Conservation (phyloP, 441 rosid species). For the California macrophylla region DNA sequence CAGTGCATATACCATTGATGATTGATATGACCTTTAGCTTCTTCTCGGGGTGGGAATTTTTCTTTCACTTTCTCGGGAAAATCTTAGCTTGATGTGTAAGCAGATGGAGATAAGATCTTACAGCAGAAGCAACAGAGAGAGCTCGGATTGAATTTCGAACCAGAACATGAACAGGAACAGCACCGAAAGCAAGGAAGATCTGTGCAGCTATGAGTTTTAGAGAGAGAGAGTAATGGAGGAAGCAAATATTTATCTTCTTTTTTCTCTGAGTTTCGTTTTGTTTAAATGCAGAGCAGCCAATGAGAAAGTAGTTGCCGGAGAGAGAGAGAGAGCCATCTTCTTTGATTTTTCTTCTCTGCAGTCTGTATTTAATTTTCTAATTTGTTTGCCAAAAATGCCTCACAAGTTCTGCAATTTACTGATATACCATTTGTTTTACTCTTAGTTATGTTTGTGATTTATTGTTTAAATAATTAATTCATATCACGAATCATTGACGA, state of each 20-base stretch:
- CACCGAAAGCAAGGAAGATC: slow-evolving; percentile 43
- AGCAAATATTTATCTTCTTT: not conserved
- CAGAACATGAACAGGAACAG: not conserved
- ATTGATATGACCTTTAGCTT: slow-evolving; percentile 8
- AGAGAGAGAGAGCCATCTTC: not conserved
- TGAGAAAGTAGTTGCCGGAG: not conserved
- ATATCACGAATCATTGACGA: too few species aligned
- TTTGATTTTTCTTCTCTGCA: not conserved
- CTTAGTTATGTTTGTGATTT: not conserved
- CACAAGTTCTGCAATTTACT: not conserved
- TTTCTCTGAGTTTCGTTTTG: not conserved
- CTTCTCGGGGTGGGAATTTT: slow-evolving; percentile 21
- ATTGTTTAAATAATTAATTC: too few species aligned
- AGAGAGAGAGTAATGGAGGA: not conserved
- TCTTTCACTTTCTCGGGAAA: slow-evolving; percentile 30
- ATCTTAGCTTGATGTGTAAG: slow-evolving; percentile 39
- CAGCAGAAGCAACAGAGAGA: slow-evolving; percentile 42
- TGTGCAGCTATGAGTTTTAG: not conserved
- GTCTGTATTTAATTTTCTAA: too few species aligned
- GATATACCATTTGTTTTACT: not conserved
- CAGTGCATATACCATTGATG: slow-evolving; percentile 20
- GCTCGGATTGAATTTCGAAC: slow-evolving; percentile 20
- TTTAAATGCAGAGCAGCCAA: not conserved
- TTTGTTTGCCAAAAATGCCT: not conserved
- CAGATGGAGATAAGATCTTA: slow-evolving; percentile 68